A percentile compares a stretch with the other conserved stretches of the same genome.
phyloP scores from a whole-genome alignment of 75 land plant species.

The Gnetum montanum region DNA sequence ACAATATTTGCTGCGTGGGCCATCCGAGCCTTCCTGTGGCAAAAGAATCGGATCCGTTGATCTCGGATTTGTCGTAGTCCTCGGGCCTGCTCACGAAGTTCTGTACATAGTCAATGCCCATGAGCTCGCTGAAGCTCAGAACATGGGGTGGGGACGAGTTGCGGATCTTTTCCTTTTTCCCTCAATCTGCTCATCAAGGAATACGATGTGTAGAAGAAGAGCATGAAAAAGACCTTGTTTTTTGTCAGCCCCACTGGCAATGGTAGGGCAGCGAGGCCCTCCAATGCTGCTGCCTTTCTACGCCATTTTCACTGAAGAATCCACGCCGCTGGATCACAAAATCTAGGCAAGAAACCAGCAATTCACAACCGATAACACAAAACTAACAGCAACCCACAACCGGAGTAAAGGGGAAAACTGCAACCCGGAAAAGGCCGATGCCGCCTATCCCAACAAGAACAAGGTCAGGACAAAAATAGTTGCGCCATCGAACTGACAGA shows the following conservation, averaged over 20 bases:
- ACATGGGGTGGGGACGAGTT: conserved; percentile 62
- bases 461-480: no score
- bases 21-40: conserved; percentile 72
- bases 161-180: conserved; percentile 63
- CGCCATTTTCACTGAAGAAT: no score
- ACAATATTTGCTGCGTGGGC: conserved; percentile 87
- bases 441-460: no score
- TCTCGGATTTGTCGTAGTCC: conserved; percentile 37
- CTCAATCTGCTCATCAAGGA: conserved; percentile 69
- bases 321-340: no score
- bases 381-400: no score
- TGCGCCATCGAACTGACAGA: no score
- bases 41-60: conserved; percentile 57
- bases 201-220: conserved; percentile 48
- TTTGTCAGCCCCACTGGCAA: conserved; percentile 47
- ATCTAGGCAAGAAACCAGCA: no score
- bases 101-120: conserved; percentile 75
- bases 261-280: conserved; percentile 58
- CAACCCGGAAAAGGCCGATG: no score
- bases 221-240: conserved; percentile 53
- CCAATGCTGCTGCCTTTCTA: no score
- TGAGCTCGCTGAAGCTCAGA: conserved; percentile 57
- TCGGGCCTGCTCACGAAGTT: conserved; percentile 9
- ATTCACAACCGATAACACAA: no score
- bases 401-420: no score